phyloP scores from a whole-genome alignment of 2,329 filamentous ascomycete genomes.

The Cordyceps cateniannulata region DNA sequence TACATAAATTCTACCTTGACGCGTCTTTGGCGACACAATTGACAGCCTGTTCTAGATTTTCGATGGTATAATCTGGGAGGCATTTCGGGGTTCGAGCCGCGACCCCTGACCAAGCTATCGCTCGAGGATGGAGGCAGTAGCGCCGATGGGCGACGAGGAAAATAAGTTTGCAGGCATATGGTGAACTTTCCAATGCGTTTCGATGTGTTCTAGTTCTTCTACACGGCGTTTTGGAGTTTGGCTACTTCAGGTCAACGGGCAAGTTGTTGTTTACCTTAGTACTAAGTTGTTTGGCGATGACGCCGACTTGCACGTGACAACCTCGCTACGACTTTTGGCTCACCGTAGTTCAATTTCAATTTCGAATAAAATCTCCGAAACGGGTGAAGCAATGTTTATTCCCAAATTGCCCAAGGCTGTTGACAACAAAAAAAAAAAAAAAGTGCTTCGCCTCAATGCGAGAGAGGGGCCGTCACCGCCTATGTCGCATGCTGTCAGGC shows the following conservation, averaged over 20 bases:
- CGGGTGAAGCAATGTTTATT: background rate
- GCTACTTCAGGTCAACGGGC: background rate
- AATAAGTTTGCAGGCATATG: background rate
- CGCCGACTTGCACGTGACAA: background rate
- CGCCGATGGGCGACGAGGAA: background rate
- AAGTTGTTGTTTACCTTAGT: background rate
- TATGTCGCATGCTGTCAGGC: background rate
- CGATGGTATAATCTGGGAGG: slow-evolving; percentile 21
- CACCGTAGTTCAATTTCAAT: background rate
- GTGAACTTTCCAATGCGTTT: background rate
- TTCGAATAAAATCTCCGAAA: background rate
- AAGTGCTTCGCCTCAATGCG: background rate
- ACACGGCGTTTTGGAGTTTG: background rate
- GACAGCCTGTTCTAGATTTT: slow-evolving; percentile 26
- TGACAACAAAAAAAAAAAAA: too few species aligned
- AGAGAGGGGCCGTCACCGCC: background rate
- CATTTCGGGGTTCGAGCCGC: slow-evolving; percentile 14
- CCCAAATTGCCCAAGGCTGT: background rate
- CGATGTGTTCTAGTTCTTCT: background rate
- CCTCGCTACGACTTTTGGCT: too few species aligned
- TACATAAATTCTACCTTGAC: slow-evolving; percentile 18
- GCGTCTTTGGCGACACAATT: slow-evolving; percentile 20
- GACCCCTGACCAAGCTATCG: background rate
- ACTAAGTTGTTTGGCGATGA: background rate
- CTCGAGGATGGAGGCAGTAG: background rate